Evolutionary conservation across 139 green algal species (phyloP).

Genomic region (Zygnema cylindricum): DNA sequence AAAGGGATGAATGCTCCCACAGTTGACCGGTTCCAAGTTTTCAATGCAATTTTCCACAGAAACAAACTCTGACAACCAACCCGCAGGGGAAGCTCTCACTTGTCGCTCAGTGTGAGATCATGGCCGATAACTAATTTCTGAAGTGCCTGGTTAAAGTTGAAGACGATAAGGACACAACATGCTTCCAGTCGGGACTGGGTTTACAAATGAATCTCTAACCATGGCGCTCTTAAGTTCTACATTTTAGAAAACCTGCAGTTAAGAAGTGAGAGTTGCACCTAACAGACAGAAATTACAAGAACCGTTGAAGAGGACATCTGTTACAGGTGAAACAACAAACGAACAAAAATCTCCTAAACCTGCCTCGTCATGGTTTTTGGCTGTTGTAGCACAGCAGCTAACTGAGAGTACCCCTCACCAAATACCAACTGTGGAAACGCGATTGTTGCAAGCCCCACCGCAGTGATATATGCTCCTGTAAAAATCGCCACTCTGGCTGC

Average conservation of each 20-base stretch:
- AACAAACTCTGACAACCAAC: too few relatives aligned
- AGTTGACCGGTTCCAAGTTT: too few relatives aligned
- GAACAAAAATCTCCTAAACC: not conserved
- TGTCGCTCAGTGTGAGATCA: too few relatives aligned
- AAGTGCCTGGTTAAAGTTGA: too few relatives aligned
- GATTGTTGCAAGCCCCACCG: constrained; percentile 8
- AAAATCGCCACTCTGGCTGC: constrained; percentile 7
- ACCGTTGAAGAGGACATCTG: too few relatives aligned
- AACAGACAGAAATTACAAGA: not conserved
- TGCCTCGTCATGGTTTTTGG: not conserved
- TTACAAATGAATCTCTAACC: too few relatives aligned
- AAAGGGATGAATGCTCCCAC: too few relatives aligned
- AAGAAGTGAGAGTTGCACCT: not conserved
- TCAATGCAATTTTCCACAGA: too few relatives aligned
- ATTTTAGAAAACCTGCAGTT: not conserved
- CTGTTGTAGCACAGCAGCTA: not conserved
- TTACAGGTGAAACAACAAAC: not conserved
- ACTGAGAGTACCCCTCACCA: not conserved
- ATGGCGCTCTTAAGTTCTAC: not conserved
- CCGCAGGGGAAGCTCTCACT: too few relatives aligned
- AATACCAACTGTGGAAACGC: not conserved
- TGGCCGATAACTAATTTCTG: too few relatives aligned
- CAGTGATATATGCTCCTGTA: constrained; percentile 28
- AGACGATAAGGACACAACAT: too few relatives aligned
- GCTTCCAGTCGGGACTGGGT: too few relatives aligned